Conservation (phyloP, 306 rosid species). For the Glycine latifolia region DNA sequence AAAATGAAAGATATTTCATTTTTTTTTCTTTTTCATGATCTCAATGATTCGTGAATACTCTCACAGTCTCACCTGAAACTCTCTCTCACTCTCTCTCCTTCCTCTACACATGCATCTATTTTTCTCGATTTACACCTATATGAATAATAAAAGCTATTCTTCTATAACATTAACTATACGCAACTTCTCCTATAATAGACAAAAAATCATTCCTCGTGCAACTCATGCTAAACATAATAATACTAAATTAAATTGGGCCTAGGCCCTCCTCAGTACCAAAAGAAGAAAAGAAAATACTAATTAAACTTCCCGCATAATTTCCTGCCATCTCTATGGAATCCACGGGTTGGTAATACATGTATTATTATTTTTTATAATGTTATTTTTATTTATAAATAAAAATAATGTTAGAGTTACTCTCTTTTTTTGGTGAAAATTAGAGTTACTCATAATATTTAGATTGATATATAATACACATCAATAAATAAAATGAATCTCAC, state of each 20-base stretch:
- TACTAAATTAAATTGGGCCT: neutral
- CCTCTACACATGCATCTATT: neutral
- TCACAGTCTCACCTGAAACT: neutral
- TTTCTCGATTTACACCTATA: neutral
- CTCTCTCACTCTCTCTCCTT: neutral
- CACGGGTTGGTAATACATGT: neutral
- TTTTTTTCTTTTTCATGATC: neutral
- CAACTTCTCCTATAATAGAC: neutral
- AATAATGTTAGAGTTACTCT: neutral
- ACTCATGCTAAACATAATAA: constrained; percentile 22
- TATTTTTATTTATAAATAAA: neutral
- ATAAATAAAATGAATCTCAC: neutral
- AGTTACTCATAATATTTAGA: neutral
- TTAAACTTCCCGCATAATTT: neutral
- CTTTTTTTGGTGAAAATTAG: no score
- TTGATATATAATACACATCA: neutral
- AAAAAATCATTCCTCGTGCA: constrained; percentile 4
- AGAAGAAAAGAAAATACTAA: neutral
- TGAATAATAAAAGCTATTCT: neutral
- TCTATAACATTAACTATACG: neutral
- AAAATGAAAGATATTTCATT: no score
- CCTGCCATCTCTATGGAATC: neutral
- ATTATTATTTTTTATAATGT: neutral
- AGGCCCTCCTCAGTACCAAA: no score
- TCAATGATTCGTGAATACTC: neutral